Evolutionary conservation across 2,329 filamentous ascomycete genomes (phyloP).

Genomic region (Nothophaeocryptopus gaeumannii): DNA sequence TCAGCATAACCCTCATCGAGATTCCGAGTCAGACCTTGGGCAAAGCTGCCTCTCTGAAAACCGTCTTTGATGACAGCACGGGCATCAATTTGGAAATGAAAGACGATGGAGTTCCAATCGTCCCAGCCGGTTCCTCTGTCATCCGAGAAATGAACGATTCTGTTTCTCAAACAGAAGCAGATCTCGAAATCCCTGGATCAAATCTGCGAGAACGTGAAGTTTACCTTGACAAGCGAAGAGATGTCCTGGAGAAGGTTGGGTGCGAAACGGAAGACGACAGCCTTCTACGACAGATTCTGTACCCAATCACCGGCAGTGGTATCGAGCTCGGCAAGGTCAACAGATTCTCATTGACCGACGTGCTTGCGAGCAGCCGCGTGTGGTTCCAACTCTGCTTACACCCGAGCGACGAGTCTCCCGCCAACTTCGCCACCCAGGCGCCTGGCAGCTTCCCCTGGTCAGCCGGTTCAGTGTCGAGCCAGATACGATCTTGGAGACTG

Average conservation of each 20-base stretch:
- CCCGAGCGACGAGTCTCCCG: conserved; percentile 81
- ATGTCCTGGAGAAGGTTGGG: conserved; percentile 80
- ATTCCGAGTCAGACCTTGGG: conserved; percentile 75
- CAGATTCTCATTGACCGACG: conserved; percentile 71
- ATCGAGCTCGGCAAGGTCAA: conserved; percentile 74
- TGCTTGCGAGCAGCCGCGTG: conserved; percentile 78
- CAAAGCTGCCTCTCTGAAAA: conserved; percentile 84
- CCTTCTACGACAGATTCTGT: conserved; percentile 77
- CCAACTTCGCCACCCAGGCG: conserved; percentile 67
- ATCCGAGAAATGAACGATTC: conserved; percentile 83
- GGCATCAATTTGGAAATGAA: conserved; percentile 98
- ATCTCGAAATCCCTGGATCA: conserved; percentile 71
- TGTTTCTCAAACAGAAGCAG: conserved; percentile 70
- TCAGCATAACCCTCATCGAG: conserved; percentile 84
- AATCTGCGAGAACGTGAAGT: conserved; percentile 70
- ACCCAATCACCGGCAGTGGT: conserved; percentile 74
- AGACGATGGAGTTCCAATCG: conserved; percentile 81
- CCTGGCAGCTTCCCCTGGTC: conserved; percentile 85
- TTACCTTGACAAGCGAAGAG: conserved; percentile 76
- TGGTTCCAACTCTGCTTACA: conserved; percentile 95
- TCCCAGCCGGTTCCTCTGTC: conserved; percentile 73
- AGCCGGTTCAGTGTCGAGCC: conserved; percentile 84
- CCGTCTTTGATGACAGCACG: conserved; percentile 85
- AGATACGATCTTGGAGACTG: conserved; percentile 87
- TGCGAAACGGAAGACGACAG: conserved; percentile 77